Evolutionary conservation across 345 rosid species (phyloP), one percentile per base, ranked within the genome.

Genomic region (Melaleuca alternifolia): DNA sequence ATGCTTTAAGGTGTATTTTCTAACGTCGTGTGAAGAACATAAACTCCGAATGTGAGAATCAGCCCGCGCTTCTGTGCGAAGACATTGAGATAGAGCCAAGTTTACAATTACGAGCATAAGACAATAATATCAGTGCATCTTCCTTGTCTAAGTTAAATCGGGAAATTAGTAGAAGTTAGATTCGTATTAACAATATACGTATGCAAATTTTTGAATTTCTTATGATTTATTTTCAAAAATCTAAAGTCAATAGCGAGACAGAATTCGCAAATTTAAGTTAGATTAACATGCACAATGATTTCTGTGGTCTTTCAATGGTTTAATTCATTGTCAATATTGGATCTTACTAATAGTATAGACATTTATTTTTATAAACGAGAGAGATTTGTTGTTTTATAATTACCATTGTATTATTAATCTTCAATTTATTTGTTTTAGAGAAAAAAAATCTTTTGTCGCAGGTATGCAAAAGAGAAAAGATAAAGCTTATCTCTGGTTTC

Each of bases 171-270:
- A 26, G 33, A 59, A 11, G 3, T 59, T 59, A 59, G 65, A 30
- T 59, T 15, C 8, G n/a, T 26, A 30, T n/a, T 6, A 37, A 61
- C 41, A 61, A 14, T 13, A 20, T n/a, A 6, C 15, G 26, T 57
- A 7, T 1, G 33, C 30, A 57, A 57, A 57, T 1, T 57, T 24
- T 1, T 1, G 3, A 5, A 57, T 26, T 59, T 28, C 71, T 59
- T 59, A 5, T 56, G n/a, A 1, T 54, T 56, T 56, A n/a, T n/a
- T 24, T 56, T 24, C 16, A 0, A 57, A 1, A 26, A 57, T 11
- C 1, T 7, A 0, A 0, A 11, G 15, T 5, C n/a, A 7, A 26
- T 0, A 0, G 0, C 5, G 23, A 56, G 61, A 23, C 3, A 0
- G 23, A 23, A 56, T 8, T 56, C 2, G 0, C 1, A 56, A 24